A percentile compares a stretch with the other conserved stretches of the same genome.
Conservation (phyloP, 148 eudicot genomes). For the Chenopodium formosanum region DNA sequence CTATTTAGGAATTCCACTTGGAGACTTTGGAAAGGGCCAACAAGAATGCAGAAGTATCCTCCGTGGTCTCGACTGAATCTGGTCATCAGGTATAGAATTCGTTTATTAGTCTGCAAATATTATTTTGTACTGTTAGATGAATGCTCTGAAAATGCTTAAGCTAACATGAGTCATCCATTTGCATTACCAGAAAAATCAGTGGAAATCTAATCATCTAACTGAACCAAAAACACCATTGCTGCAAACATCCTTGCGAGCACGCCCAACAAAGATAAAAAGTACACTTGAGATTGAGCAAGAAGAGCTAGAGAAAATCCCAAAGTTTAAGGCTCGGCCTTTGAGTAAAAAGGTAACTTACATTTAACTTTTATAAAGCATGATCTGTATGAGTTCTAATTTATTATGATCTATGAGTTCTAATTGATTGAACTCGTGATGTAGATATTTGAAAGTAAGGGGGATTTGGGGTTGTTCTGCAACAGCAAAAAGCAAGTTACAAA, state of each 20-base stretch:
- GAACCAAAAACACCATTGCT: slow-evolving; percentile 77
- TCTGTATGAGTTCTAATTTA: too few relatives aligned
- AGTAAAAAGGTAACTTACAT: slow-evolving; percentile 63
- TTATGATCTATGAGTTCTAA: too few relatives aligned
- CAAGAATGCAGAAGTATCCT: slow-evolving; percentile 66
- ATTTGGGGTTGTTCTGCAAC: too few relatives aligned
- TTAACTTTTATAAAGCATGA: neutral
- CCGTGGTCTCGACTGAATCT: slow-evolving; percentile 64
- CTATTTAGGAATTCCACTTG: slow-evolving; percentile 67
- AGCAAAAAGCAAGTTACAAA: too few relatives aligned
- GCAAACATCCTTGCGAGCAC: slow-evolving; percentile 85
- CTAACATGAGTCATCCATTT: slow-evolving; percentile 1
- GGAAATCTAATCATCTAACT: slow-evolving; percentile 62
- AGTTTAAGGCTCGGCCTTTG: neutral
- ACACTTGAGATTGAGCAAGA: slow-evolving; percentile 79
- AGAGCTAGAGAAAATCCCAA: slow-evolving; percentile 61
- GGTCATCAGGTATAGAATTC: slow-evolving; percentile 39
- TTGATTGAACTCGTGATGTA: too few relatives aligned
- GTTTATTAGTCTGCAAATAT: neutral
- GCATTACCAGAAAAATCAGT: slow-evolving; percentile 47
- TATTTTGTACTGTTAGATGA: too few relatives aligned
- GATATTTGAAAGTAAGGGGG: too few relatives aligned
- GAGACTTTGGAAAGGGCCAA: slow-evolving; percentile 84
- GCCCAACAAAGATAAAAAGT: slow-evolving; percentile 68
- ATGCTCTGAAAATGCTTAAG: neutral